A percentile compares a stretch with the other conserved stretches of the same genome.
Conservation (phyloP, 192 early-diverging fungal species). For the Chytriomyces hyalinus region DNA sequence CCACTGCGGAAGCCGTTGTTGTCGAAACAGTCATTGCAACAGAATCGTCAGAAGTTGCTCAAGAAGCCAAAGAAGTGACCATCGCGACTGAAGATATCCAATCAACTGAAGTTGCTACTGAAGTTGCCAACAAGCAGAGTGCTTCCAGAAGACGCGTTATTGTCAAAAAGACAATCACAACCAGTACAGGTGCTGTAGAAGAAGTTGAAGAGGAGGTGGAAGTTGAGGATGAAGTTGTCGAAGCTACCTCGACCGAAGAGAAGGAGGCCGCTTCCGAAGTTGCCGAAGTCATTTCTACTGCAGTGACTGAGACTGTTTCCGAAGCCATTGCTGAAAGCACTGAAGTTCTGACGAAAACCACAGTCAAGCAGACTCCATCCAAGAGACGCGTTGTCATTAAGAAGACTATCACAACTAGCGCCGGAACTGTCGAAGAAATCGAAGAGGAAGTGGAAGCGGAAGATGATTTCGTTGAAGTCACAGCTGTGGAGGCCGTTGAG, state of each 20-base stretch:
- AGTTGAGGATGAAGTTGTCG: too few species aligned
- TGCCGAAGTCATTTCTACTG: background rate
- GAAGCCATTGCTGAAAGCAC: too few species aligned
- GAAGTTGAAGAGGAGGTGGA: background rate
- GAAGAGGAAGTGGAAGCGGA: too few species aligned
- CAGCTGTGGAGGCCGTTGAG: background rate
- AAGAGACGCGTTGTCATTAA: slow-evolving; percentile 7
- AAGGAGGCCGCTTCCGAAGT: background rate
- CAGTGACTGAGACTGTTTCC: background rate
- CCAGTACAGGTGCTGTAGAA: background rate
- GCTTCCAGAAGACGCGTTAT: slow-evolving; percentile 6
- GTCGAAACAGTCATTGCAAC: background rate
- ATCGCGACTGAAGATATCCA: background rate
- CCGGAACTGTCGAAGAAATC: background rate
- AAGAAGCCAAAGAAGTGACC: background rate
- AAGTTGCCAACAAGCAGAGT: background rate
- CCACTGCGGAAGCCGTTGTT: background rate
- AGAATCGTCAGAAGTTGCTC: background rate
- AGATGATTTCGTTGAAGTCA: too few species aligned
- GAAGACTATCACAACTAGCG: background rate
- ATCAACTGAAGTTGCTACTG: background rate
- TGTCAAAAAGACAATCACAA: background rate
- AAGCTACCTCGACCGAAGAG: background rate
- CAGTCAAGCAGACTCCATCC: background rate
- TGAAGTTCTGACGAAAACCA: background rate